A percentile compares a stretch with the other conserved stretches of the same genome.
phyloP scores from a whole-genome alignment of 305 asterid genomes.

The Rubia balearica region DNA sequence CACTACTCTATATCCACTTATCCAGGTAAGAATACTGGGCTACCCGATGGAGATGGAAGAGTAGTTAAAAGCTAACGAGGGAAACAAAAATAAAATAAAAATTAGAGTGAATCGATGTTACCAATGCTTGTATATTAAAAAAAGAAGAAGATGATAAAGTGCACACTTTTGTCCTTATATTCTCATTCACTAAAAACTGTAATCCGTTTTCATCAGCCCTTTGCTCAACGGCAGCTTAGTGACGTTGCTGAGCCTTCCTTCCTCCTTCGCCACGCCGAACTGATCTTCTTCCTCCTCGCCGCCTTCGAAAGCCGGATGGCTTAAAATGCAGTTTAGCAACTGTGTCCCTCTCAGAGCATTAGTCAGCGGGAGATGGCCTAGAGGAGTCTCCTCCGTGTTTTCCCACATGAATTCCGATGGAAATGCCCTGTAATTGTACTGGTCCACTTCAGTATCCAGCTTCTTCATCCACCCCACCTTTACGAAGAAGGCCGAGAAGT shows the following conservation, averaged over 20 bases:
- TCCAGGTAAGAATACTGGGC: no score
- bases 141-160: background rate
- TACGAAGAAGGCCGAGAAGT: conserved; percentile 61
- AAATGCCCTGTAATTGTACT: conserved; percentile 69
- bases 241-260: conserved; percentile 4
- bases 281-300: conserved; percentile 31
- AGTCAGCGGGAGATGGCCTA: conserved; percentile 81
- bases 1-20: no score
- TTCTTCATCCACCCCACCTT: conserved; percentile 84
- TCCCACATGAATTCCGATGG: conserved; percentile 87
- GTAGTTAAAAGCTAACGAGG: background rate
- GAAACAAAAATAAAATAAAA: background rate
- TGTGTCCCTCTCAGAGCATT: conserved; percentile 85
- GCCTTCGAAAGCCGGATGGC: conserved; percentile 56
- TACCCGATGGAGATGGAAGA: no score
- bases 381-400: conserved; percentile 45
- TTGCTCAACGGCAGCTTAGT: conserved; percentile 35
- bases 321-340: conserved; percentile 44
- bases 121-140: conserved; percentile 8
- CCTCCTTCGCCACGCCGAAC: conserved; percentile 12
- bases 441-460: conserved; percentile 63
- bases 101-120: background rate
- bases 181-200: conserved; percentile 40
- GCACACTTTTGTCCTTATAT: conserved; percentile 5
- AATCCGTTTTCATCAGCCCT: conserved; percentile 40